A percentile compares a stretch with the other conserved stretches of the same genome.
phyloP scores from a whole-genome alignment of 2,329 filamentous ascomycete species.

The Trichoderma breve region DNA sequence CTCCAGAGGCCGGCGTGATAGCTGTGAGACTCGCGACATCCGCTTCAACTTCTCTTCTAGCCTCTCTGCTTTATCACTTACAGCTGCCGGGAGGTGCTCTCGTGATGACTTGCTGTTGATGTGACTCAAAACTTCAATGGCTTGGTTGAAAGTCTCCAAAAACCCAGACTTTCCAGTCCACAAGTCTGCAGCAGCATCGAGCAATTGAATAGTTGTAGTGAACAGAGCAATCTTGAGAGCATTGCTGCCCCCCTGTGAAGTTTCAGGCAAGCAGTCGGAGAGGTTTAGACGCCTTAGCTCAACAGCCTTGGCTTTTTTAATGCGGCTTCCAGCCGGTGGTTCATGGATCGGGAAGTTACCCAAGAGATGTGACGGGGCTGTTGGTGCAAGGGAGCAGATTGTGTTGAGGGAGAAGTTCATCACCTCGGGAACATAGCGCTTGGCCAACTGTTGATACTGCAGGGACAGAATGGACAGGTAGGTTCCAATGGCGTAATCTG shows the following conservation, averaged over 20 bases:
- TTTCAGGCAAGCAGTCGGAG: slow-evolving; percentile 50
- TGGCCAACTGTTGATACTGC: slow-evolving; percentile 79
- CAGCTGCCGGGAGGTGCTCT: slow-evolving; percentile 46
- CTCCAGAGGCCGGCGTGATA: slow-evolving; percentile 73
- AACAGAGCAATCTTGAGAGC: slow-evolving; percentile 58
- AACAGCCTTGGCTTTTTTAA: slow-evolving; percentile 43
- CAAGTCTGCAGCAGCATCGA: slow-evolving; percentile 66
- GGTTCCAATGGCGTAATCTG: slow-evolving; percentile 69
- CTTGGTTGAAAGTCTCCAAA: slow-evolving; percentile 72
- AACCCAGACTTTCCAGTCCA: slow-evolving; percentile 76
- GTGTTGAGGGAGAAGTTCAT: slow-evolving; percentile 78
- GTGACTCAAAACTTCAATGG: slow-evolving; percentile 56
- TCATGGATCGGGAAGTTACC: slow-evolving; percentile 63
- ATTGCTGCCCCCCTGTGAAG: slow-evolving; percentile 35
- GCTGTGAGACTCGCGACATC: slow-evolving; percentile 59
- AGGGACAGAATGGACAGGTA: slow-evolving; percentile 77
- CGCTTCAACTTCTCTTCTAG: slow-evolving; percentile 47
- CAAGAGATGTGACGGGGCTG: slow-evolving; percentile 44
- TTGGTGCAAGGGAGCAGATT: slow-evolving; percentile 64
- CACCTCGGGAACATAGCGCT: slow-evolving; percentile 85
- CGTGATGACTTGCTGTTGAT: slow-evolving; percentile 54
- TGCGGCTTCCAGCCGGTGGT: slow-evolving; percentile 50
- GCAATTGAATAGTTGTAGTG: slow-evolving; percentile 60
- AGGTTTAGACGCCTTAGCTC: slow-evolving; percentile 55
- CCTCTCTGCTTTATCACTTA: slow-evolving; percentile 43